These are phyloP conservation scores for Amorphotheca resinae DNA, from an alignment of 495 filamentous ascomycete species.

Conservation along the genomic window DNA sequence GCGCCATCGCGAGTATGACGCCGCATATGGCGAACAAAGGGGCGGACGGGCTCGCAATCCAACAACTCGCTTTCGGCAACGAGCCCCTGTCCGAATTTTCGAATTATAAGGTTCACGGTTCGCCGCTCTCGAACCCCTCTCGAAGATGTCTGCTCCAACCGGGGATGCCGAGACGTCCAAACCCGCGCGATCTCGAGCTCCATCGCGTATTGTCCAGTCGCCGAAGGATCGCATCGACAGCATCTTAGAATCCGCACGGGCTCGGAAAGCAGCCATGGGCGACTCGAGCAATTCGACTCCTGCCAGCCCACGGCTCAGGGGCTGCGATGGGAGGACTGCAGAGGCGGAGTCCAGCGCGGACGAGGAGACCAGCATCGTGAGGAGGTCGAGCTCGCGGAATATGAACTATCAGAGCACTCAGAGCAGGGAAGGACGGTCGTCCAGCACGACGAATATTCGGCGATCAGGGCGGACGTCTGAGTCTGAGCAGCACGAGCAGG, in stretches of 20 bases:
- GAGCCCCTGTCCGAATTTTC: too few species aligned
- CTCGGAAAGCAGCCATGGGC: conserved; percentile 6
- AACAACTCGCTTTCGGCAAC: too few species aligned
- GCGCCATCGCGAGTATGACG: too few species aligned
- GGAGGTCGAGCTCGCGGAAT: conserved; percentile 3
- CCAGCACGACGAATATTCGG: conserved; percentile 12
- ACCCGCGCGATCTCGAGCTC: too few species aligned
- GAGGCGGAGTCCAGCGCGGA: conserved; percentile 19
- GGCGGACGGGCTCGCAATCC: too few species aligned
- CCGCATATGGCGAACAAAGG: too few species aligned
- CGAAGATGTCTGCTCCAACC: too few species aligned
- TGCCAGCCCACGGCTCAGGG: not conserved
- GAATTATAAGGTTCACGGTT: too few species aligned
- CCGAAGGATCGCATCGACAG: conserved; percentile 9
- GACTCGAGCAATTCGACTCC: not conserved
- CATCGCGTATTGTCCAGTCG: too few species aligned
- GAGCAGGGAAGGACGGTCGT: not conserved
- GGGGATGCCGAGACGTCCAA: too few species aligned
- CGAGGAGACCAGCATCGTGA: conserved; percentile 16
- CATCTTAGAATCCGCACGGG: conserved; percentile 13
- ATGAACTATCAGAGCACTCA: conserved; percentile 15
- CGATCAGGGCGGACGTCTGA: conserved; percentile 3
- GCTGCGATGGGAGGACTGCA: not conserved
- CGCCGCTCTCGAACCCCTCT: too few species aligned
- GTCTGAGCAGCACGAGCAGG: conserved; percentile 1